Evolutionary conservation across 208 protist genomes (phyloP).

Genomic region (Herpetomonas samuelpessoai): DNA sequence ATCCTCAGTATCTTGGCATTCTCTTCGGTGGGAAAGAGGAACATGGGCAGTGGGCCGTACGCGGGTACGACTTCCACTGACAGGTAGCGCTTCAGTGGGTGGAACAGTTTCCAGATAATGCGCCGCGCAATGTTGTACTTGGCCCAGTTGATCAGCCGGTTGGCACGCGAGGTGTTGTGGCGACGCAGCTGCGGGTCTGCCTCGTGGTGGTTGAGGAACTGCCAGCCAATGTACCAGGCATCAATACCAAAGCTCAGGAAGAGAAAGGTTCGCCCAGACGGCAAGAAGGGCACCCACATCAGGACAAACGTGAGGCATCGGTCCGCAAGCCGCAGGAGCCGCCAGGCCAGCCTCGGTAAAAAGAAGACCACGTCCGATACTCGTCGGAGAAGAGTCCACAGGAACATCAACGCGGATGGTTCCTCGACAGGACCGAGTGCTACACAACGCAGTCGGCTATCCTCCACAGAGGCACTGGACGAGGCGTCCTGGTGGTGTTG

Average conservation of each 20-base stretch:
- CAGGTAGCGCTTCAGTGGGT: constrained; percentile 29
- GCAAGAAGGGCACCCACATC: constrained; percentile 4
- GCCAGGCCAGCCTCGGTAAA: too few relatives aligned
- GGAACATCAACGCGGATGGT: too few relatives aligned
- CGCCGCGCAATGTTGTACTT: constrained; percentile 23
- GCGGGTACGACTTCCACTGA: constrained; percentile 28
- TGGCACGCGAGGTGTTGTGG: constrained; percentile 19
- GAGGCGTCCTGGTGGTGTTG: too few relatives aligned
- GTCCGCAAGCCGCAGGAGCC: too few relatives aligned
- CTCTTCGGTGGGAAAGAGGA: constrained; percentile 15
- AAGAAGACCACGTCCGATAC: too few relatives aligned
- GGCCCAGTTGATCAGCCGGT: constrained; percentile 24
- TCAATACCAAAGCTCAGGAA: neutral
- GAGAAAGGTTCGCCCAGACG: neutral
- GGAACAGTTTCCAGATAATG: constrained; percentile 21
- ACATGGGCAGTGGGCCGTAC: constrained; percentile 36
- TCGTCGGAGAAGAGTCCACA: too few relatives aligned
- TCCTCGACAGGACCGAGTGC: too few relatives aligned
- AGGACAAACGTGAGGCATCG: too few relatives aligned
- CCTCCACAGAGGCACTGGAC: too few relatives aligned
- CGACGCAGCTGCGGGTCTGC: constrained; percentile 22
- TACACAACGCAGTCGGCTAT: too few relatives aligned
- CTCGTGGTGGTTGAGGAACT: constrained; percentile 25
- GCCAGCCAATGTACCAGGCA: constrained; percentile 18
- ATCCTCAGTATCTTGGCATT: neutral